phyloP scores from a whole-genome alignment of 257 asterid genomes.

The Solanum chiquidenum region DNA sequence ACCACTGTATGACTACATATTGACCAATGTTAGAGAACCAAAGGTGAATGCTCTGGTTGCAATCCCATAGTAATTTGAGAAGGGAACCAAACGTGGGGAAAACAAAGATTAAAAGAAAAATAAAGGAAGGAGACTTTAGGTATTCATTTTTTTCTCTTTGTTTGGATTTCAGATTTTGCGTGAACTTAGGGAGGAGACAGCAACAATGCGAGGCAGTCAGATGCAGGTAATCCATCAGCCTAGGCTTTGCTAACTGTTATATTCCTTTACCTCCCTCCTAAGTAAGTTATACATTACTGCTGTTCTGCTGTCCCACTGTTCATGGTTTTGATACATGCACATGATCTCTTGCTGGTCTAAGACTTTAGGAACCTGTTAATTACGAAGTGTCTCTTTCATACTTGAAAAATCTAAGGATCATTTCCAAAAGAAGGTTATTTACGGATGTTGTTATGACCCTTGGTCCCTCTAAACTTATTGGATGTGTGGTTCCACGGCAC shows the following conservation, averaged over 20 bases:
- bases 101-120: neutral
- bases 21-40: slow-evolving; percentile 84
- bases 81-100: neutral
- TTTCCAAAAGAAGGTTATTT: neutral
- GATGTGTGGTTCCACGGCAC: neutral
- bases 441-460: neutral
- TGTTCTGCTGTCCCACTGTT: neutral
- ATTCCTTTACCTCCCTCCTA: neutral
- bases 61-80: neutral
- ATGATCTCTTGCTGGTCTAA: neutral
- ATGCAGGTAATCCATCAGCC: slow-evolving; percentile 54
- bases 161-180: slow-evolving; percentile 47
- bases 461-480: neutral
- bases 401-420: neutral
- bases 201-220: slow-evolving; percentile 73
- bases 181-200: slow-evolving; percentile 92
- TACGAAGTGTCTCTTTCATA: neutral
- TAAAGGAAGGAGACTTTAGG: neutral
- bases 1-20: slow-evolving; percentile 54
- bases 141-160: neutral
- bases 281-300: neutral
- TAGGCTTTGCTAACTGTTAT: neutral
- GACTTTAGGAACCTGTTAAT: neutral
- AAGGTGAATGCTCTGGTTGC: slow-evolving; percentile 22
- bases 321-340: neutral